Evolutionary conservation across 2,329 filamentous ascomycete species (phyloP), one percentile per base, ranked within the genome.

Genomic region (Curvularia sp.): DNA sequence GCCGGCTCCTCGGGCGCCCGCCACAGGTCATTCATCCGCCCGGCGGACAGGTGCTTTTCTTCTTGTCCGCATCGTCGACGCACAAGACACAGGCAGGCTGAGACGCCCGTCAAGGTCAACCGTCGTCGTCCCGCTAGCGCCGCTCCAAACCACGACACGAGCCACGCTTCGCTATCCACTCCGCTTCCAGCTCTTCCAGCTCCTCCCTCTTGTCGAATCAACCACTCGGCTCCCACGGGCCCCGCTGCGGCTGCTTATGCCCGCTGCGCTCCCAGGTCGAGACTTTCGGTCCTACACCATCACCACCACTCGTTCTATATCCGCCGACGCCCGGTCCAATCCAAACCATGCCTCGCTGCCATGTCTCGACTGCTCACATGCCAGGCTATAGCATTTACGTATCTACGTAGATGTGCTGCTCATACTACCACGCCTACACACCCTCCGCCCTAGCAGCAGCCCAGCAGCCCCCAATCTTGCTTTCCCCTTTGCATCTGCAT

Each of bases 71-170:
- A 54, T 55, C 53, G 57, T 56, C 53, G 59, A 59, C 55, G 65
- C 65, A 67, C 63, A 62, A 66, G 60, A 46, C 65, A 53, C 53
- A 10, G n/a, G 38, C 53, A 56, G 53, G 50, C 57, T 41, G 39
- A 30, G 49, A 59, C 49, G 55, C 55, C 59, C 60, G 65, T 57
- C 59, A 53, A 34, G 15, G 55, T 54, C 56, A 52, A 59, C 55
- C 45, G 58, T 62, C 60, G 56, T 60, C 60, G 50, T 60, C 53
- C 59, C 63, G 63, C 47, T 51, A 61, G 61, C 39, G 61, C 53
- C 49, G 39, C 39, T 42, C 42, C 38, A 65, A 65, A 57, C 62
- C 41, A 63, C 46, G 21, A 23, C 30, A 49, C 27, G 46, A 47
- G 39, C 61, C 58, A 58, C n/a, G n/a, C n/a, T n/a, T 34, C 30